phyloP scores from a whole-genome alignment of 1,139 yeast species.

The Blastobotrys malaysiensis region DNA sequence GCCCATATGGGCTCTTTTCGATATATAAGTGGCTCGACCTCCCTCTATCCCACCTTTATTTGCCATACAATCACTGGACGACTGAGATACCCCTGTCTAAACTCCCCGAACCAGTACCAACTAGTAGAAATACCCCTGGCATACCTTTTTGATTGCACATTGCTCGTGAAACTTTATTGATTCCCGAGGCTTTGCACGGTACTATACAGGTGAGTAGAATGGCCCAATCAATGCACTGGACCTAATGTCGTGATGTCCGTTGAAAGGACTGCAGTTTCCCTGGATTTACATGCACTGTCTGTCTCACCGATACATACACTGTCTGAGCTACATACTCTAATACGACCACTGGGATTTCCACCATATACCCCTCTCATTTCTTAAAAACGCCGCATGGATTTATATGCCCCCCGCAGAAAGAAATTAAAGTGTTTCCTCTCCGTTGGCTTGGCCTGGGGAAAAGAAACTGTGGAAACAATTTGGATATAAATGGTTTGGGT shows the following conservation, averaged over 20 bases:
- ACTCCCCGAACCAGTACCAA: neutral
- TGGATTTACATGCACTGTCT: neutral
- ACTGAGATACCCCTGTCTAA: neutral
- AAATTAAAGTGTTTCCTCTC: neutral
- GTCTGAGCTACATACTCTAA: neutral
- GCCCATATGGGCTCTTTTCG: neutral
- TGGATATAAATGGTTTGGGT: neutral
- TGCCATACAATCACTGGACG: neutral
- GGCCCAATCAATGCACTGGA: too few relatives aligned
- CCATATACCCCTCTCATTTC: neutral
- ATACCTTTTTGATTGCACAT: too few relatives aligned
- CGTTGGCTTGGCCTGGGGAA: neutral
- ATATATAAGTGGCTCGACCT: neutral
- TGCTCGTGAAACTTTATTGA: too few relatives aligned
- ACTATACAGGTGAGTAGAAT: too few relatives aligned
- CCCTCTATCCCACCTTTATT: neutral
- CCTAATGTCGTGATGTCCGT: neutral
- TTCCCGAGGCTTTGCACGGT: too few relatives aligned
- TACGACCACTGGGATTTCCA: neutral
- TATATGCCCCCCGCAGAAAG: neutral
- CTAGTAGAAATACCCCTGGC: neutral
- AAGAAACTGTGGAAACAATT: neutral
- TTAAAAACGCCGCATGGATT: neutral
- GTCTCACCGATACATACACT: neutral
- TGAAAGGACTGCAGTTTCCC: neutral